phyloP scores from a whole-genome alignment of 345 rosid genomes.

The Pelargonium nanum region DNA sequence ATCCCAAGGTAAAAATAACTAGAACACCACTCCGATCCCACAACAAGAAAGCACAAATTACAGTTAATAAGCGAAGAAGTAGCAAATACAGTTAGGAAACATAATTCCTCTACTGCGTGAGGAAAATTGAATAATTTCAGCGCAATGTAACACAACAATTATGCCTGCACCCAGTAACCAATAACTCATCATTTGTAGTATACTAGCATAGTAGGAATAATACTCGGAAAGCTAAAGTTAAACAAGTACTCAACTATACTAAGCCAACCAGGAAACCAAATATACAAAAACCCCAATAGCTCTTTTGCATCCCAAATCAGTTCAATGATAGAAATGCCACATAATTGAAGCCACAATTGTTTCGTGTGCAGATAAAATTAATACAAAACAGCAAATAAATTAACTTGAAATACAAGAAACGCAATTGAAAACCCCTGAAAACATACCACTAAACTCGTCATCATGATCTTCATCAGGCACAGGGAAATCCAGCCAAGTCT shows the following conservation, averaged over 20 bases:
- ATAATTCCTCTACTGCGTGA: background rate
- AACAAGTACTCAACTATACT: background rate
- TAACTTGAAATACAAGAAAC: background rate
- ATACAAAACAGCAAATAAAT: background rate
- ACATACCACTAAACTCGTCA: conserved; percentile 60
- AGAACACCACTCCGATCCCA: background rate
- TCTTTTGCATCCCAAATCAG: background rate
- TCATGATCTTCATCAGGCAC: conserved; percentile 46
- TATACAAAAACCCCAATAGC: background rate
- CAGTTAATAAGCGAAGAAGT: background rate
- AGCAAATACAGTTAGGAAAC: background rate
- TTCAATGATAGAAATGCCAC: background rate
- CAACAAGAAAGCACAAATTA: background rate
- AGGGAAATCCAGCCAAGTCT: conserved; percentile 93
- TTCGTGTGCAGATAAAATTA: background rate
- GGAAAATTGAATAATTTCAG: background rate
- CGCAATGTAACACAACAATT: background rate
- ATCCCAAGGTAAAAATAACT: background rate
- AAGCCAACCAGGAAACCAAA: background rate
- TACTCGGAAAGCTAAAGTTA: background rate
- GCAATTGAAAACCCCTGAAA: background rate
- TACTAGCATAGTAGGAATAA: background rate
- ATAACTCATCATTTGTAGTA: background rate
- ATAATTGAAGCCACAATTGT: background rate
- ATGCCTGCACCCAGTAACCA: background rate